Evolutionary conservation across 257 asterid species (phyloP), one percentile per base, ranked within the genome.

Genomic region (Gentiana macrophylla): DNA sequence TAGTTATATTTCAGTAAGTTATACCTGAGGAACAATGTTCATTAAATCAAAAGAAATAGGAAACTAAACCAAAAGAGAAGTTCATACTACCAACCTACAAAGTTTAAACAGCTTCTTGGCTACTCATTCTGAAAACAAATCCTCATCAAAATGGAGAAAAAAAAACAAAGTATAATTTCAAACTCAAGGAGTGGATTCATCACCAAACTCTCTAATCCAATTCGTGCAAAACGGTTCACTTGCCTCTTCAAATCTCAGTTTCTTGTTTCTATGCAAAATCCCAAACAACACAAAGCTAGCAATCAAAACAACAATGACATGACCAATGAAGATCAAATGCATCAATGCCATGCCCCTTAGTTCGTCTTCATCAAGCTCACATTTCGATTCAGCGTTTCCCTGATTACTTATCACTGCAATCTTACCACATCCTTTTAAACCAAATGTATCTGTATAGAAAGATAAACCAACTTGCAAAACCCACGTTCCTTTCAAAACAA

Each of bases 401-500:
- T 69, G 56, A 1, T 67, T 56, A 5, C 67, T 5, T 0, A 12
- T 56, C 5, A 56, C 48, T 62, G 78, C 50, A 62, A 80, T 69
- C 70, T 78, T 81, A 4, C 62, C 70, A 78, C 97, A 89, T 34
- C 94, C 95, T 65, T 73, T 72, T 53, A 78, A 61, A 53, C 73
- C 66, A 67, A 89, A 83, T 12, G 70, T 52, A 71, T 83, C 94
- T 12, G 87, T 79, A 68, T 86, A 89, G 45, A 86, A 67, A 1
- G 86, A 79, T 49, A 89, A 53, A 1, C 95, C 97, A 62, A 72
- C 84, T 73, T 89, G 97, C 82, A 89, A 35, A 34, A 76, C 84
- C 95, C 97, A 89, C 63, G 79, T 76, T 12, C 87, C 91, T 76
- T 89, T 86, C 84, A 89, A 70, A 55, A 86, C 60, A 58, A 86